Percentiles rank a stretch among this genome's conserved stretches.
phyloP scores from a whole-genome alignment of 2,329 filamentous ascomycete species.

The Verticillium klebahnii region DNA sequence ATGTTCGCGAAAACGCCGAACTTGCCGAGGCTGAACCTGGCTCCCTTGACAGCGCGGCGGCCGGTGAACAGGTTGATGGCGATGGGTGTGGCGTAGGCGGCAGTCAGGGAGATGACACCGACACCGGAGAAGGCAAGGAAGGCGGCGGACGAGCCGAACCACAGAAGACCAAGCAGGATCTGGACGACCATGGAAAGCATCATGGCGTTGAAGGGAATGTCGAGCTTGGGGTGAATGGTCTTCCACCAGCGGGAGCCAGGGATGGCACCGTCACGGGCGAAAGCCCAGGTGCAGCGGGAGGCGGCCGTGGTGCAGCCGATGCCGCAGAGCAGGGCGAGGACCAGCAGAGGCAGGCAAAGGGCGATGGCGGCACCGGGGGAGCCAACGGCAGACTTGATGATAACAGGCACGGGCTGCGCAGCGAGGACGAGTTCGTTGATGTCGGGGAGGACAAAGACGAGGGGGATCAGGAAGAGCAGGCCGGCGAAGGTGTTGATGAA shows the following conservation, averaged over 20 bases:
- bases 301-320: slow-evolving; percentile 66
- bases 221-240: slow-evolving; percentile 55
- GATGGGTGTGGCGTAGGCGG: slow-evolving; percentile 65
- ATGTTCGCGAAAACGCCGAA: slow-evolving; percentile 60
- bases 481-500: slow-evolving; percentile 63
- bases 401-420: slow-evolving; percentile 60
- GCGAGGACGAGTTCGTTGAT: slow-evolving; percentile 50
- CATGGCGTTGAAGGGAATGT: slow-evolving; percentile 67
- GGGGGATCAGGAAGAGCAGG: slow-evolving; percentile 62
- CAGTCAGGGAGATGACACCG: slow-evolving; percentile 64
- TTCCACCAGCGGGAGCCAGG: slow-evolving; percentile 59
- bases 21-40: slow-evolving; percentile 56
- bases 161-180: slow-evolving; percentile 60
- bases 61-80: slow-evolving; percentile 57
- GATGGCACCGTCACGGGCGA: slow-evolving; percentile 66
- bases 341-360: slow-evolving; percentile 59
- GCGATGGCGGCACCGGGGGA: slow-evolving; percentile 56
- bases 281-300: slow-evolving; percentile 65
- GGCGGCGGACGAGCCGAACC: slow-evolving; percentile 65
- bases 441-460: slow-evolving; percentile 66
- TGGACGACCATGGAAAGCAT: slow-evolving; percentile 65
- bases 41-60: slow-evolving; percentile 53
- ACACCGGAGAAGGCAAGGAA: slow-evolving; percentile 70
- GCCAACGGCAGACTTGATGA: slow-evolving; percentile 59
- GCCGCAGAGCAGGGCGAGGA: slow-evolving; percentile 63